These are phyloP conservation scores for Monosporascus ibericus DNA, from an alignment of 2,329 filamentous ascomycete genomes.

Conservation along the genomic window DNA sequence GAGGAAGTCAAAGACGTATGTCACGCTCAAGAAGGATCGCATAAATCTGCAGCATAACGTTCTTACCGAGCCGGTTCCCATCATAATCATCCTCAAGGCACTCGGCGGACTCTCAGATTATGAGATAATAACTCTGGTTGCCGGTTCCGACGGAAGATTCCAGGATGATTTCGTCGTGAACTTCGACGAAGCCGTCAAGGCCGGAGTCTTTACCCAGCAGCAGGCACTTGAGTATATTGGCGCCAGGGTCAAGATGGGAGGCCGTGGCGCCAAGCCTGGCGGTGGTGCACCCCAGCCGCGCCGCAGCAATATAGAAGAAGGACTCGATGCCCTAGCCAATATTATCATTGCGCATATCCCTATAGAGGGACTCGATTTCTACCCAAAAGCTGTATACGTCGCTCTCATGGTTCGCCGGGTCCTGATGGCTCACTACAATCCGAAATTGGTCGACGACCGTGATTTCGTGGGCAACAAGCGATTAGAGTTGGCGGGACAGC, in stretches of 20 bases:
- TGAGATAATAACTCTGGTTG: constrained; percentile 87
- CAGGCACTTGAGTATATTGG: constrained; percentile 94
- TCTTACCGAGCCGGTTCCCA: constrained; percentile 86
- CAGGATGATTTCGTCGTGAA: constrained; percentile 95
- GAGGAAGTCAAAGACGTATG: constrained; percentile 95
- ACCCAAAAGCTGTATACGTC: constrained; percentile 94
- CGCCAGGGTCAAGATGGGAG: constrained; percentile 78
- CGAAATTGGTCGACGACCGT: constrained; percentile 85
- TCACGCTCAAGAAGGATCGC: constrained; percentile 87
- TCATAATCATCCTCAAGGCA: constrained; percentile 87
- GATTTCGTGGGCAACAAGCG: constrained; percentile 99
- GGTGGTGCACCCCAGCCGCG: constrained; percentile 47
- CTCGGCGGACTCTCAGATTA: constrained; percentile 91
- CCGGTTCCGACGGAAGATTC: constrained; percentile 79
- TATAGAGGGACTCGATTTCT: constrained; percentile 85
- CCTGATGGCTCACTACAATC: constrained; percentile 86
- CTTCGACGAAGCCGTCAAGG: constrained; percentile 84
- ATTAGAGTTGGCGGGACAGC: constrained; percentile 87
- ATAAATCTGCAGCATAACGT: constrained; percentile 91
- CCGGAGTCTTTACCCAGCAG: constrained; percentile 84
- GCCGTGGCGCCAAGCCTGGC: constrained; percentile 48
- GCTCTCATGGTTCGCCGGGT: constrained; percentile 97
- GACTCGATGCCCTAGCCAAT: constrained; percentile 84
- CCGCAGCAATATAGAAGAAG: constrained; percentile 83
- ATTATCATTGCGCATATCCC: constrained; percentile 93